phyloP scores from a whole-genome alignment of 2,329 filamentous ascomycete species.

The Epichloe coenophiala region DNA sequence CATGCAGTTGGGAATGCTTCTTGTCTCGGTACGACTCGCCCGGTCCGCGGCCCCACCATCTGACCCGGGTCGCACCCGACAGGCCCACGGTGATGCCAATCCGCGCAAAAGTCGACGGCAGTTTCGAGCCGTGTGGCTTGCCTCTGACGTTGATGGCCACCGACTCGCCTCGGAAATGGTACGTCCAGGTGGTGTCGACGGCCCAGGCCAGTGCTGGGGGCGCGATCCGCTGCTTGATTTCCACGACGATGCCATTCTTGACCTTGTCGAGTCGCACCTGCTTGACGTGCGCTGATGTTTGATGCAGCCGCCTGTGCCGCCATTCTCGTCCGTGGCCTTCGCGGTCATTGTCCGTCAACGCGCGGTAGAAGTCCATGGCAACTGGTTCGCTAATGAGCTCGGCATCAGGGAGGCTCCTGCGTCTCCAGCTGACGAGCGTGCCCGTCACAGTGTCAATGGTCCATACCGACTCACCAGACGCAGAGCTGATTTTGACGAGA shows the following conservation, averaged over 20 bases:
- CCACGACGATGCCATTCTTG: conserved; percentile 23
- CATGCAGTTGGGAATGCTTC: conserved; percentile 45
- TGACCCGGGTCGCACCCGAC: conserved; percentile 23
- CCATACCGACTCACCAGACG: conserved; percentile 25
- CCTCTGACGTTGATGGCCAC: conserved; percentile 37
- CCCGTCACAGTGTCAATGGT: conserved; percentile 30
- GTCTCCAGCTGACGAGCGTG: conserved; percentile 27
- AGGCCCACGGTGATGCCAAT: conserved; percentile 44
- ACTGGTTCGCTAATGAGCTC: conserved; percentile 33
- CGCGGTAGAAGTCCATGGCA: conserved; percentile 46
- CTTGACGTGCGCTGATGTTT: conserved; percentile 29
- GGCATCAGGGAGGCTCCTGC: conserved; percentile 12
- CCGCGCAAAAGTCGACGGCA: conserved; percentile 46
- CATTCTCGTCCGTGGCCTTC: conserved; percentile 45
- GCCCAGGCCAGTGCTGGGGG: conserved; percentile 52
- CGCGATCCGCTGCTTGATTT: conserved; percentile 39
- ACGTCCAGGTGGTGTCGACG: conserved; percentile 35
- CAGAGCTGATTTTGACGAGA: conserved; percentile 20
- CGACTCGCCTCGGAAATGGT: conserved; percentile 36
- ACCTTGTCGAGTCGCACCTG: conserved; percentile 19
- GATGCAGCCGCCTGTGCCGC: conserved; percentile 32
- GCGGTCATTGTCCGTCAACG: conserved; percentile 52
- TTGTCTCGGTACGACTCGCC: conserved; percentile 55
- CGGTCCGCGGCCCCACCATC: conserved; percentile 57
- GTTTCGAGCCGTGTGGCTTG: conserved; percentile 30